Base-by-base conservation (phyloP, 2,329 filamentous ascomycete genomes). In the Aspergillus carbonarius region DNA sequence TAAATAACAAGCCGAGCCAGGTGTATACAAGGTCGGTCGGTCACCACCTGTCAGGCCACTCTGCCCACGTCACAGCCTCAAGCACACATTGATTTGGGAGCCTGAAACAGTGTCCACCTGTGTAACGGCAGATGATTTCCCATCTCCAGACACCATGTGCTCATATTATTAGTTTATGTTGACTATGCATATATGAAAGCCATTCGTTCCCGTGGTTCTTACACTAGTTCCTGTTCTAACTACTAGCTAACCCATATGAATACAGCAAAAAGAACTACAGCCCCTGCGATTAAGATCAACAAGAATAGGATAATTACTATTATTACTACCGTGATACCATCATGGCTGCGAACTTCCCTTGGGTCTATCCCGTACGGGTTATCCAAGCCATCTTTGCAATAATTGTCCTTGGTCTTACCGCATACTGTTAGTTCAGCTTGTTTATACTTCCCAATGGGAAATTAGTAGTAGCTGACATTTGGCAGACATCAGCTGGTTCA, bases 331-430 rank as follows among this genome's bases (percentile, higher is more conserved):
- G 23, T 13, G 23, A 30, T 10, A 4, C 37, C 13, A 32, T n/a
- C 37, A 61, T 65, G 63, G 54, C 59, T n/a, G 15, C 54, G 20
- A 57, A 50, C 27, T 55, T 70, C 10, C 66, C 68, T 7, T 72
- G 69, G 70, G 66, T 65, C 39, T 67, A 64, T 34, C 84, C 88
- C 40, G 79, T 90, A 63, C 89, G 92, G 71, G 81, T 83, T 59
- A 78, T 85, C 51, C 88, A 93, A 68, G 83, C 81, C 10, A 64
- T 91, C 40, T 84, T 96, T 67, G 82, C 87, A 35, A 79, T 95
- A 61, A 86, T 93, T 64, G 85, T 92, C 66, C 83, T 96, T 9
- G 91, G 88, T 20, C 76, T 96, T 35, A 88, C 86, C 49, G 88
- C 83, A 54, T 92, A 93, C 70, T 80, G 91, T 92, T 80, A 27